phyloP scores from a whole-genome alignment of 805 yeast species.

The Jamesozyma piceae region DNA sequence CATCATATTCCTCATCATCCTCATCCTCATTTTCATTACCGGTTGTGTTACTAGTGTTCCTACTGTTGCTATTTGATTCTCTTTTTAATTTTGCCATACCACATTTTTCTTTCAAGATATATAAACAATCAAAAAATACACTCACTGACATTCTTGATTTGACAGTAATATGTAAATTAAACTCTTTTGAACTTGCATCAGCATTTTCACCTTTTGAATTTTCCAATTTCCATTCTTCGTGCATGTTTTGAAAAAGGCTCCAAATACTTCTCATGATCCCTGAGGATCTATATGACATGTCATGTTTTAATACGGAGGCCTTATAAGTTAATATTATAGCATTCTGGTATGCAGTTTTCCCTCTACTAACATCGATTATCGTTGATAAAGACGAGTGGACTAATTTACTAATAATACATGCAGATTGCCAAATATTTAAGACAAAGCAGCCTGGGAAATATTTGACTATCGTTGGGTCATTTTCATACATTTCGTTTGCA shows the following conservation, averaged over 20 bases:
- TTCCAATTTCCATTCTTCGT: slow-evolving; percentile 39
- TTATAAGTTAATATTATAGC: slow-evolving; percentile 62
- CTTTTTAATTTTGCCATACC: slow-evolving; percentile 65
- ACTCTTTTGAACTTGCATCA: slow-evolving; percentile 12
- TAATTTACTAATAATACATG: slow-evolving; percentile 72
- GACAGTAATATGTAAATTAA: slow-evolving; percentile 43
- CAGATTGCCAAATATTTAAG: slow-evolving; percentile 83
- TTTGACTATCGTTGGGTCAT: slow-evolving; percentile 54
- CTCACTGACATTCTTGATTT: slow-evolving; percentile 86
- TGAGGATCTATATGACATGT: slow-evolving; percentile 83
- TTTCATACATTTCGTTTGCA: slow-evolving; percentile 49
- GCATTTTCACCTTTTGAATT: slow-evolving; percentile 1
- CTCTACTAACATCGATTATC: slow-evolving; percentile 59
- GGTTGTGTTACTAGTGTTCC: neutral
- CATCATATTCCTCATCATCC: slow-evolving; percentile 29
- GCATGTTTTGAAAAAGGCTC: slow-evolving; percentile 69
- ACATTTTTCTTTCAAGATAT: slow-evolving; percentile 75
- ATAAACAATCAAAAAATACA: slow-evolving; percentile 82
- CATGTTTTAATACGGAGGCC: slow-evolving; percentile 84
- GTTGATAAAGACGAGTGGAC: slow-evolving; percentile 64
- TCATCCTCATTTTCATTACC: neutral
- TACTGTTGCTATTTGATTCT: slow-evolving; percentile 17
- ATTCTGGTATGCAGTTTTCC: slow-evolving; percentile 55
- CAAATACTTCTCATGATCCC: slow-evolving; percentile 93
- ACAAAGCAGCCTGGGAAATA: slow-evolving; percentile 80